phyloP scores from a whole-genome alignment of 2,329 filamentous ascomycete species.

The Didymella pomorum region DNA sequence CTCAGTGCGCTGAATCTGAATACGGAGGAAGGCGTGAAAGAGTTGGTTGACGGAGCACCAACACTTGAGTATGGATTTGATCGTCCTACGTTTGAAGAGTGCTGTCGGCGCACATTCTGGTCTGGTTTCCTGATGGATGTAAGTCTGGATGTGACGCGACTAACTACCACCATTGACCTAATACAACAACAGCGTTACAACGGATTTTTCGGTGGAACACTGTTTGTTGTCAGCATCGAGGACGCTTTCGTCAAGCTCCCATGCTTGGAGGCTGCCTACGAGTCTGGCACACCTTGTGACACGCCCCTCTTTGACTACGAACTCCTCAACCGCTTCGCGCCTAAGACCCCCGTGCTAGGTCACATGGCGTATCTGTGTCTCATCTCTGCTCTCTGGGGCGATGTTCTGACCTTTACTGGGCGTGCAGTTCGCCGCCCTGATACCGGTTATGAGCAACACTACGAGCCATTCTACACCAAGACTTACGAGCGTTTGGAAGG shows the following conservation, averaged over 20 bases:
- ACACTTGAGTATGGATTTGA: slow-evolving; percentile 66
- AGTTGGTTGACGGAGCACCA: slow-evolving; percentile 55
- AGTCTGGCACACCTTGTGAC: slow-evolving; percentile 64
- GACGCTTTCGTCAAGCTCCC: slow-evolving; percentile 74
- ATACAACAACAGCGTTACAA: slow-evolving; percentile 62
- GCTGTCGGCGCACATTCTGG: slow-evolving; percentile 75
- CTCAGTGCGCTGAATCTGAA: slow-evolving; percentile 69
- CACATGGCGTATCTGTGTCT: slow-evolving; percentile 69
- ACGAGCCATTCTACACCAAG: slow-evolving; percentile 62
- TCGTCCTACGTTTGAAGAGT: slow-evolving; percentile 68
- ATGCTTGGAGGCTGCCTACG: slow-evolving; percentile 67
- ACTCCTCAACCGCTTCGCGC: slow-evolving; percentile 51
- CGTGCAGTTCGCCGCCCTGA: slow-evolving; percentile 58
- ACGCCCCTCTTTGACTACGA: slow-evolving; percentile 69
- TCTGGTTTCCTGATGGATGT: slow-evolving; percentile 73
- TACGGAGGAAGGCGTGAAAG: slow-evolving; percentile 62
- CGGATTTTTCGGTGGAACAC: slow-evolving; percentile 61
- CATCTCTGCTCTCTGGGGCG: slow-evolving; percentile 71
- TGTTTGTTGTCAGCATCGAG: slow-evolving; percentile 66
- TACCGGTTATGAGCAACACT: slow-evolving; percentile 54
- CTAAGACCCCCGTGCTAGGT: slow-evolving; percentile 49
- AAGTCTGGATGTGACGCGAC: slow-evolving; percentile 49
- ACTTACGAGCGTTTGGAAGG: slow-evolving; percentile 61
- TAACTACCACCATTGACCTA: slow-evolving; percentile 43
- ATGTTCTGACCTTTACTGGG: slow-evolving; percentile 68